Base-by-base conservation (phyloP, 768 basidiomycete genomes). In the Phylloporus rhodoxanthus region DNA sequence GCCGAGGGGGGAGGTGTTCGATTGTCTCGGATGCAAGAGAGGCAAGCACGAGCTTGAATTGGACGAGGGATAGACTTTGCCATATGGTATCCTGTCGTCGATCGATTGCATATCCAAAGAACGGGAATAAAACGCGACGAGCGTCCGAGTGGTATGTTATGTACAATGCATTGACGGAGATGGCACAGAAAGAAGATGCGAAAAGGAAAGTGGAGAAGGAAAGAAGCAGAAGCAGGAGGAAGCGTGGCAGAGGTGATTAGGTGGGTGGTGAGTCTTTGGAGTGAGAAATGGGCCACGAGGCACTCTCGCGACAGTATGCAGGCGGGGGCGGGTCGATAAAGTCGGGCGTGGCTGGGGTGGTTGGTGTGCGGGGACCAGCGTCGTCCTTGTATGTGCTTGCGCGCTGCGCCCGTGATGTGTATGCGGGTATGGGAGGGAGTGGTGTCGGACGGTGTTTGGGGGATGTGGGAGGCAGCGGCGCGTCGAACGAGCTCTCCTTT, bases 241-340 rank as follows among this genome's bases (percentile, higher is more conserved):
- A 40, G 38, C 6, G 21, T 5, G 7, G 14, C 21, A 10, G 36
- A 40, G 38, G 21, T n/a, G 29, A 20, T 33, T 23, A 44, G 15
- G 43, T 21, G 14, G 43, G 43, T 2, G 42, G 10, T 5, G 19
- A 4, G 29, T 44, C 43, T 44, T 33, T 44, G 19, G 43, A 21
- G 1, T 32, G 14, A 10, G 30, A 44, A 7, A 44, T 14, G 11
- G 30, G 43, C 43, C 20, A 46, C 29, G 39, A 21, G 7, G 39
- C 3, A n/a, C 43, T 37, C 5, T 66, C 56, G 19, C 45, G 53
- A 29, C 51, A 51, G 34, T 66, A 68, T 2, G 53, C 66, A 0
- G 65, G 66, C 8, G 65, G 66, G 20, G 64, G 64, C 8, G 51
- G 52, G 11, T 65, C 66, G 29, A 67, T 41, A 11, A 50, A 34